A percentile compares a stretch with the other conserved stretches of the same genome.
These are phyloP conservation scores for Petunia secreta DNA, from an alignment of 257 asterid species.

Conservation along the genomic window DNA sequence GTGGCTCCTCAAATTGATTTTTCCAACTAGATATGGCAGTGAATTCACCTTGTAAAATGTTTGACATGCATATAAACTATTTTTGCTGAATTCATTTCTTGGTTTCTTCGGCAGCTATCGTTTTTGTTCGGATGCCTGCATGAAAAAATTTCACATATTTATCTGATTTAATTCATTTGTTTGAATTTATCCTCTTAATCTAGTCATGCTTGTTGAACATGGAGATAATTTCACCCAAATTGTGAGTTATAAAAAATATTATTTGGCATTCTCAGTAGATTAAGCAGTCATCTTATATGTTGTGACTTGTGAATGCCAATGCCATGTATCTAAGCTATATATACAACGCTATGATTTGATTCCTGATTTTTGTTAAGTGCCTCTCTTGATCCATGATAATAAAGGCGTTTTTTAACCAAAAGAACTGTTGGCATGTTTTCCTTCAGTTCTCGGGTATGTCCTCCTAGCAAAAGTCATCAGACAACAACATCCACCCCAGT, in stretches of 20 bases:
- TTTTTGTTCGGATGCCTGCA: slow-evolving; percentile 17
- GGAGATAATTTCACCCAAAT: slow-evolving; percentile 17
- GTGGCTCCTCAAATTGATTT: slow-evolving; percentile 27
- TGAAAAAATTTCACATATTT: neutral
- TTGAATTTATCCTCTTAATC: neutral
- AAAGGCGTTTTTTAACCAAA: slow-evolving; percentile 24
- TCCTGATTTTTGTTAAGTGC: slow-evolving; percentile 7
- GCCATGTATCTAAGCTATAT: neutral
- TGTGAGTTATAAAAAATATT: neutral
- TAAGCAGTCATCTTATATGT: neutral
- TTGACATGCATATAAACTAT: neutral
- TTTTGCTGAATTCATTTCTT: slow-evolving; percentile 6
- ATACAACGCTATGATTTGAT: neutral
- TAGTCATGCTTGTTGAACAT: slow-evolving; percentile 12
- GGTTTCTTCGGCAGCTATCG: neutral
- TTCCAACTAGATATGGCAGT: slow-evolving; percentile 18
- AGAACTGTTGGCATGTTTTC: slow-evolving; percentile 31
- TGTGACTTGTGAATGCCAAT: neutral
- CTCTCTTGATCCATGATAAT: slow-evolving; percentile 23
- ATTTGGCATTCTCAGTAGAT: neutral
- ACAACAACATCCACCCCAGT: slow-evolving; percentile 42
- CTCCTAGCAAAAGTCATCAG: slow-evolving; percentile 46
- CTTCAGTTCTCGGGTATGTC: slow-evolving; percentile 45
- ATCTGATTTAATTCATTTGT: slow-evolving; percentile 9
- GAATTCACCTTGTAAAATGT: slow-evolving; percentile 18